Conservation (phyloP, 768 basidiomycete species). For the Kwoniella botswanensis region DNA sequence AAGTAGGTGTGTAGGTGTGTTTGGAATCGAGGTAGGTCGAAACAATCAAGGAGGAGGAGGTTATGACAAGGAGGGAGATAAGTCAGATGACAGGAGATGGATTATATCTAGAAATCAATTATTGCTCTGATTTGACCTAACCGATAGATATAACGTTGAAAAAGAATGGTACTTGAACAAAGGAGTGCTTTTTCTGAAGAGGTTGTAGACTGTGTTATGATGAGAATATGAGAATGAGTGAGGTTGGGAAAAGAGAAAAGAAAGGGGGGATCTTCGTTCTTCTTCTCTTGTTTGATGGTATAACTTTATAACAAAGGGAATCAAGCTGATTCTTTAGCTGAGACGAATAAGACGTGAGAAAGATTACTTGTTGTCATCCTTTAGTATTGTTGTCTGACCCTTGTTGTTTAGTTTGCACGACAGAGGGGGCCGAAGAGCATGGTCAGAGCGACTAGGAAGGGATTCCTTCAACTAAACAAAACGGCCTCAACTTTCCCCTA, state of each 20-base stretch:
- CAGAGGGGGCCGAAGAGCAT: not conserved
- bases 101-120: not conserved
- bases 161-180: constrained; percentile 2
- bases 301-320: constrained; percentile 14
- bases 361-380: not conserved
- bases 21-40: not conserved
- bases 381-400: not conserved
- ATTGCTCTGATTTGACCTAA: not conserved
- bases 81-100: not conserved
- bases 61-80: not conserved
- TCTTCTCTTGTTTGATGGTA: not conserved
- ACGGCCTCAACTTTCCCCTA: not conserved
- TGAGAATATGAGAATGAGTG: constrained; percentile 2
- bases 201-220: not conserved
- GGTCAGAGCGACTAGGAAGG: not conserved
- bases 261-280: not conserved
- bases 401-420: not conserved
- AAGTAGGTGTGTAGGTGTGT: not conserved
- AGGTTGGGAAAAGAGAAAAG: constrained; percentile 7
- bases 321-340: not conserved
- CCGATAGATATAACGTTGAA: constrained; percentile 3
- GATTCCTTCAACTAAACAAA: not conserved
- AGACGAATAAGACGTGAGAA: not conserved
- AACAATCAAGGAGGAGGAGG: not conserved
- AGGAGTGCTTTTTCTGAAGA: not conserved